Evolutionary conservation across 192 early-diverging fungal species (phyloP).

Genomic region (Thoreauomyces humboldtii): DNA sequence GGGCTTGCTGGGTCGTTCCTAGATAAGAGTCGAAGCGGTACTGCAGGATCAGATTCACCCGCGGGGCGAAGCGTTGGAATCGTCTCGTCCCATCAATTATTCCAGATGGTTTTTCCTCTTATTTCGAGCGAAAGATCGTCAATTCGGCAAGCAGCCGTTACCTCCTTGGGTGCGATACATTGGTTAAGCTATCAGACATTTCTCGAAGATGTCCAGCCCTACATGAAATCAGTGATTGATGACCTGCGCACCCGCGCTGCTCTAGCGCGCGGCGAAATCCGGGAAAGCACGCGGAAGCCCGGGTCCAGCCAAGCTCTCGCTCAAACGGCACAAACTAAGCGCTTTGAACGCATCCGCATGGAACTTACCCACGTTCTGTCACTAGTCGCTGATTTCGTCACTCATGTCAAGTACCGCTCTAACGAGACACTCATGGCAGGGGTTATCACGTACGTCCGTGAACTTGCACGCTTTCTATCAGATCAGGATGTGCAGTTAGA

Average conservation of each 20-base stretch:
- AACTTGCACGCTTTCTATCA: conserved; percentile 54
- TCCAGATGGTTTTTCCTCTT: conserved; percentile 64
- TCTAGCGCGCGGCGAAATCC: not conserved
- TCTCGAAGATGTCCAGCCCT: conserved; percentile 64
- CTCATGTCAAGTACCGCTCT: conserved; percentile 51
- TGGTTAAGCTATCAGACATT: conserved; percentile 63
- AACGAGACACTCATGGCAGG: conserved; percentile 62
- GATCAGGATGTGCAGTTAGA: conserved; percentile 76
- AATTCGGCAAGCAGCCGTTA: conserved; percentile 69
- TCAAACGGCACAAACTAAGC: conserved; percentile 37
- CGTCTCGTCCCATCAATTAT: conserved; percentile 40
- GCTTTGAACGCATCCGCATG: conserved; percentile 66
- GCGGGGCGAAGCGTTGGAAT: not conserved
- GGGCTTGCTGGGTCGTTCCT: conserved; percentile 16
- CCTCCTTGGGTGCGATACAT: conserved; percentile 65
- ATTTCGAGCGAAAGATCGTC: conserved; percentile 61
- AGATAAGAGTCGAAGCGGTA: conserved; percentile 7
- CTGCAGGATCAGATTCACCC: not conserved
- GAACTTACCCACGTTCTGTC: conserved; percentile 72
- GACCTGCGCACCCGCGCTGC: conserved; percentile 55
- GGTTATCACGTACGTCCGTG: conserved; percentile 63
- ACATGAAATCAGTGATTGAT: conserved; percentile 56
- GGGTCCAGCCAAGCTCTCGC: conserved; percentile 49
- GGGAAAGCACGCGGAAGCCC: conserved; percentile 34
- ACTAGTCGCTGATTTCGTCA: conserved; percentile 65